Base-by-base conservation (phyloP, 2,329 filamentous ascomycete genomes). In the Stemphylium vesicarium region DNA sequence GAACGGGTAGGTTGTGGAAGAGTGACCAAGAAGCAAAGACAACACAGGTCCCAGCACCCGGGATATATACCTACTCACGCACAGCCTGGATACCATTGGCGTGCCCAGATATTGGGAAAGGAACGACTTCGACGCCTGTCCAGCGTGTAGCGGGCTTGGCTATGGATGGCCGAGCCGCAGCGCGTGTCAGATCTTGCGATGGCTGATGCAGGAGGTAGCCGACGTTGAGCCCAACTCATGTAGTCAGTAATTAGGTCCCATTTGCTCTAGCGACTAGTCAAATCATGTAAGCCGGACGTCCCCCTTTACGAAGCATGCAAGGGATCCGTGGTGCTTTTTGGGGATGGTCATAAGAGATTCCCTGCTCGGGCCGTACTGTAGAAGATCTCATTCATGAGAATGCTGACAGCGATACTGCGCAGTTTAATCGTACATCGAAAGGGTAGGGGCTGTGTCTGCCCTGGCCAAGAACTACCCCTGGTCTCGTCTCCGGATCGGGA, bases 141-240 rank as follows among this genome's bases (percentile, higher is more conserved):
- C n/a, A 47, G 36, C 29, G 15, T 20, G 37, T 55, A 49, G 50
- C 53, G 53, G 47, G 22, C 60, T 60, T 63, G 57, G 57, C 57
- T 7, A 24, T 51, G 36, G 37, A 48, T 29, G 45, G 52, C 36
- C 51, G 48, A 49, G 45, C 51, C 54, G 45, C 49, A 47, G 41
- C 26, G 52, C 37, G 42, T 57, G 47, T 53, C 56, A 54, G 50
- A 37, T 29, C 24, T n/a, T 49, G 50, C 43, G 13, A 26, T 43
- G 32, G 46, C 32, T 38, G 32, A 24, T 33, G 37, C 41, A 46
- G 46, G 31, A 43, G 45, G 20, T 24, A 31, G 36, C 26, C 43
- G 35, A 39, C 31, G 31, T 24, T 44, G 13, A 35, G 24, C 18
- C 20, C n/a, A 43, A 32, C 16, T 49, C 35, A 32, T 18, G 36